Percentiles rank a stretch among this genome's conserved stretches.
These are phyloP conservation scores for Raphanus raphanistrum DNA, from an alignment of 345 rosid genomes.

Conservation along the genomic window DNA sequence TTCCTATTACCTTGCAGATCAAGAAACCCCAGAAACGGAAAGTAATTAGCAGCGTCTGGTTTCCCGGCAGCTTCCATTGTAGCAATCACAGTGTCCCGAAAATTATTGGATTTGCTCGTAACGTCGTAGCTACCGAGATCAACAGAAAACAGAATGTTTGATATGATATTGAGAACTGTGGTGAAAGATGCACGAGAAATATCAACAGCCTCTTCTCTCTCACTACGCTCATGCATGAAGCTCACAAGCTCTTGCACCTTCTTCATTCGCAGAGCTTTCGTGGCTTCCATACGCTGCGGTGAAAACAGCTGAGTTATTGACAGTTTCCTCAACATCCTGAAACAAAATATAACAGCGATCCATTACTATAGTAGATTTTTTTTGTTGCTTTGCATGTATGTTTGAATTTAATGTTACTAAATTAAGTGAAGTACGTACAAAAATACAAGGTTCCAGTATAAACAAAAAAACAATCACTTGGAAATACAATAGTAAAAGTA, in stretches of 20 bases:
- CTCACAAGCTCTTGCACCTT: constrained; percentile 30
- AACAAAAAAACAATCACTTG: not conserved
- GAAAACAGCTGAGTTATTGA: constrained; percentile 24
- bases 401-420: not conserved
- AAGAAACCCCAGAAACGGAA: constrained; percentile 28
- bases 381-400: not conserved
- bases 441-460: not conserved
- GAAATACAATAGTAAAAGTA: not conserved
- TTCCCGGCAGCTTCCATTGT: constrained; percentile 22
- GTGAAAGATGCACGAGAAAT: constrained; percentile 30
- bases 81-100: constrained; percentile 11
- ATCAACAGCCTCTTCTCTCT: constrained; percentile 34
- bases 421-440: not conserved
- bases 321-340: constrained; percentile 23
- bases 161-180: constrained; percentile 35
- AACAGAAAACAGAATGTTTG: constrained; percentile 27
- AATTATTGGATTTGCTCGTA: not conserved
- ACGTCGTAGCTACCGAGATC: constrained; percentile 21
- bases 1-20: constrained; percentile 36
- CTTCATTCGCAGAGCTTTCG: constrained; percentile 25
- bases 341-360: not conserved
- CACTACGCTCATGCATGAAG: constrained; percentile 14
- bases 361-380: not conserved
- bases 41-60: constrained; percentile 26
- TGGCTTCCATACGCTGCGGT: constrained; percentile 28